A percentile compares a stretch with the other conserved stretches of the same genome.
These are phyloP conservation scores for Populus nigra DNA, from an alignment of 345 rosid genomes.

Conservation along the genomic window DNA sequence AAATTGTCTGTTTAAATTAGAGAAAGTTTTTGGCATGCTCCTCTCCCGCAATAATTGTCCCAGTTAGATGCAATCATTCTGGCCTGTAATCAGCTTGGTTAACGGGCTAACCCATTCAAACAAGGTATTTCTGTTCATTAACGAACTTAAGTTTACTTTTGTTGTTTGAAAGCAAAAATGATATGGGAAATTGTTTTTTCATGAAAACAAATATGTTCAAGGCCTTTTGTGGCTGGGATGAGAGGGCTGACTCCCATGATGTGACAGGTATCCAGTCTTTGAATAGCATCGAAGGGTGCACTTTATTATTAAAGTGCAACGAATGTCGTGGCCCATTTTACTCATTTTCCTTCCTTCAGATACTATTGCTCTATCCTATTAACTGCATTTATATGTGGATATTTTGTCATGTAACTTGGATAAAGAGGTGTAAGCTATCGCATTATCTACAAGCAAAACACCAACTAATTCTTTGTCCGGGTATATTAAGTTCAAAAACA, in stretches of 20 bases:
- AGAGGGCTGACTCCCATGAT: slow-evolving; percentile 30
- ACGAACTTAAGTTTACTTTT: not conserved
- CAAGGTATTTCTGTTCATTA: not conserved
- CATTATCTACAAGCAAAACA: not conserved
- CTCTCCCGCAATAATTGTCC: not conserved
- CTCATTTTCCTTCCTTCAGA: not conserved
- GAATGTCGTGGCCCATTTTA: slow-evolving; percentile 15
- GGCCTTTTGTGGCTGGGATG: slow-evolving; percentile 30
- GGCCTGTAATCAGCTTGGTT: slow-evolving; percentile 11
- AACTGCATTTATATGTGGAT: not conserved
- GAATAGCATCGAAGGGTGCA: slow-evolving; percentile 14
- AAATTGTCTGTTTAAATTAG: not conserved
- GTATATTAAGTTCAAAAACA: not conserved
- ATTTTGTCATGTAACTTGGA: not conserved
- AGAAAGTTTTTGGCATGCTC: not conserved
- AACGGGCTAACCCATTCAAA: not conserved
- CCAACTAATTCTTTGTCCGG: not conserved
- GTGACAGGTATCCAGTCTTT: slow-evolving; percentile 29
- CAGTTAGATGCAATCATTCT: not conserved
- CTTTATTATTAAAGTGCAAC: slow-evolving; percentile 15
- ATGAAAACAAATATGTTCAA: slow-evolving; percentile 13
- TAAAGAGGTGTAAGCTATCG: not conserved
- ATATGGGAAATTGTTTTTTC: not conserved
- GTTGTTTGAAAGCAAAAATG: not conserved
- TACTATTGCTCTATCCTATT: not conserved